A percentile compares a stretch with the other conserved stretches of the same genome.
phyloP scores from a whole-genome alignment of 108 stramenopile species.

The Nitzschia putrida region DNA sequence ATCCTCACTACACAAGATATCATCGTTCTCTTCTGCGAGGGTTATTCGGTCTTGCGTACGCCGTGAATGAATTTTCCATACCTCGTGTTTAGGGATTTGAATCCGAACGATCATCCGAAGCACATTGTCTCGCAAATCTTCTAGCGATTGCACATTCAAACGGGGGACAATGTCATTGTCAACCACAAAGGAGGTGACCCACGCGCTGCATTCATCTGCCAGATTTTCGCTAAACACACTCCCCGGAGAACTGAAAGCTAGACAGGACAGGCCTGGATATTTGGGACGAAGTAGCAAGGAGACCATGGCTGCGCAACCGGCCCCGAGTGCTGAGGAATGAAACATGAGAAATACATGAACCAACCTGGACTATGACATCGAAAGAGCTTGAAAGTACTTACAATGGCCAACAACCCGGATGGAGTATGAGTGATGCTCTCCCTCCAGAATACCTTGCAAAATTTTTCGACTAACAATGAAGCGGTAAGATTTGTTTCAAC shows the following conservation, averaged over 20 bases:
- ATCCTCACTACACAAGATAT: conserved; percentile 57
- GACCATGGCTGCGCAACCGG: conserved; percentile 84
- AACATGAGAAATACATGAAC: too few relatives aligned
- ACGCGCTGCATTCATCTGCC: conserved; percentile 58
- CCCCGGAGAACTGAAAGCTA: conserved; percentile 86
- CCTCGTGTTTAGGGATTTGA: conserved; percentile 72
- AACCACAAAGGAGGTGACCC: conserved; percentile 71
- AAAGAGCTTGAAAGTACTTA: background rate
- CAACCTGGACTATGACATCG: too few relatives aligned
- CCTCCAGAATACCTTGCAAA: conserved; percentile 51
- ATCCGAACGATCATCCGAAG: conserved; percentile 77
- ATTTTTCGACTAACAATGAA: conserved; percentile 38
- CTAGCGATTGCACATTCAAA: conserved; percentile 60
- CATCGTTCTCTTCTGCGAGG: conserved; percentile 49
- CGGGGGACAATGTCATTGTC: conserved; percentile 83
- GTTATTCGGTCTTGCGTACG: conserved; percentile 10
- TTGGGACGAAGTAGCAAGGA: conserved; percentile 66
- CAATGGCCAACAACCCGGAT: conserved; percentile 84
- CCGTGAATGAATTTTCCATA: conserved; percentile 23
- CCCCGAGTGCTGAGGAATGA: conserved; percentile 61
- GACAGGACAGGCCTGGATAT: conserved; percentile 72
- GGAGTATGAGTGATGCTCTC: conserved; percentile 52
- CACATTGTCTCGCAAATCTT: conserved; percentile 68
- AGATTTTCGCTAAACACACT: conserved; percentile 68
- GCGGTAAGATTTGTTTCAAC: background rate